A percentile compares a stretch with the other conserved stretches of the same genome.
Evolutionary conservation across 1,139 yeast species (phyloP).

Genomic region (Candida mesenterica): DNA sequence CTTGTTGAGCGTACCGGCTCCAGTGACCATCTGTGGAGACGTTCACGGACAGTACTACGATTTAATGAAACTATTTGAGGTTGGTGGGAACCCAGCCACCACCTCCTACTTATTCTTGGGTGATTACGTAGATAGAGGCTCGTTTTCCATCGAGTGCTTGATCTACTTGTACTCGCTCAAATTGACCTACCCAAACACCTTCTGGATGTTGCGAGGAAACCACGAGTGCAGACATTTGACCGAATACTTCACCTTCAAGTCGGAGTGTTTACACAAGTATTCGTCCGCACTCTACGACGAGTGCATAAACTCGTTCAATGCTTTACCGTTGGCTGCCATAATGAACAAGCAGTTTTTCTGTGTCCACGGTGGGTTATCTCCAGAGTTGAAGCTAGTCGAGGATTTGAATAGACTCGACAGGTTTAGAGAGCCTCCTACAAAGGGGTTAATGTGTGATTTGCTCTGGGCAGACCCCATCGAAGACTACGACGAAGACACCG

Average conservation of each 20-base stretch:
- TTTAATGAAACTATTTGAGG: constrained; percentile 86
- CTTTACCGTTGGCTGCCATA: constrained; percentile 88
- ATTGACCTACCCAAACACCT: constrained; percentile 69
- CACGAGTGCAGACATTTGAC: constrained; percentile 96
- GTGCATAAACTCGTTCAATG: constrained; percentile 77
- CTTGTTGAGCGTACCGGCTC: constrained; percentile 79
- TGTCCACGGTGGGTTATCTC: constrained; percentile 96
- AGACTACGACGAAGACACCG: constrained; percentile 71
- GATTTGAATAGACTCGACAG: constrained; percentile 73
- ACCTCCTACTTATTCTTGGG: constrained; percentile 87
- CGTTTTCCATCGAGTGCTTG: constrained; percentile 86
- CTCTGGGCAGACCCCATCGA: constrained; percentile 97
- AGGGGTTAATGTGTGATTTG: constrained; percentile 91
- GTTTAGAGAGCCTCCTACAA: constrained; percentile 90
- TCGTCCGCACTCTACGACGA: constrained; percentile 66
- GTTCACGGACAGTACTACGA: constrained; percentile 95
- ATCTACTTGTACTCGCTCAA: constrained; percentile 79
- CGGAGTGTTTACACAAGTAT: constrained; percentile 89
- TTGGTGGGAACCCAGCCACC: constrained; percentile 82
- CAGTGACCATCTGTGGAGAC: constrained; percentile 96
- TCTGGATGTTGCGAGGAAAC: constrained; percentile 88
- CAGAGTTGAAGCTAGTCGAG: constrained; percentile 68
- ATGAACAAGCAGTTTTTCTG: constrained; percentile 95
- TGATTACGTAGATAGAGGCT: constrained; percentile 95
- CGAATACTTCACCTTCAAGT: constrained; percentile 88